These are phyloP conservation scores for Aspergillus texensis DNA, from an alignment of 2,329 filamentous ascomycete species.

Conservation along the genomic window DNA sequence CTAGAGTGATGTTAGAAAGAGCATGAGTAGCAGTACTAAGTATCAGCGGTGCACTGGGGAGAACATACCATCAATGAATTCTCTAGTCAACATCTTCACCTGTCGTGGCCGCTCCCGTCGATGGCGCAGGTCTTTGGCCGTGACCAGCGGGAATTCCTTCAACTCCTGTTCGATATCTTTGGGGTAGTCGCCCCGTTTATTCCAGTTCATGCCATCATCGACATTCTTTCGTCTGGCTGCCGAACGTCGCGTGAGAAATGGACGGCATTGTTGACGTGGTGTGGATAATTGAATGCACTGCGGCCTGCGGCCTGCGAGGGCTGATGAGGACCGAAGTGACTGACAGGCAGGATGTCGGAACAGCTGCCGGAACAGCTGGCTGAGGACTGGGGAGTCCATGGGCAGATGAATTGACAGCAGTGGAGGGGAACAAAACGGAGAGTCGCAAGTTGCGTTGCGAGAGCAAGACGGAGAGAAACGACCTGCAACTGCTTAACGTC, in stretches of 20 bases:
- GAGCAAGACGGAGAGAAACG: constrained; percentile 20
- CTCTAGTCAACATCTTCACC: constrained; percentile 95
- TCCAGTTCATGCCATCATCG: constrained; percentile 74
- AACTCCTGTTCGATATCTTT: constrained; percentile 80
- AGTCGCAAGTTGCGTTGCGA: constrained; percentile 4
- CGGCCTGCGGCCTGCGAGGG: constrained; percentile 24
- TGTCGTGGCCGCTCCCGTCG: constrained; percentile 76
- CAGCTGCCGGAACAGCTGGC: constrained; percentile 80
- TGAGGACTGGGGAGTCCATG: constrained; percentile 83
- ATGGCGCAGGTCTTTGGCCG: constrained; percentile 73
- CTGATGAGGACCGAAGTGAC: constrained; percentile 49
- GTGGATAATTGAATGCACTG: constrained; percentile 24
- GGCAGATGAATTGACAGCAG: constrained; percentile 11
- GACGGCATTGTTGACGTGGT: constrained; percentile 37
- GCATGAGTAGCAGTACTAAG: not conserved
- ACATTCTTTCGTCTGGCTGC: constrained; percentile 41
- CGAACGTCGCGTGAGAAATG: constrained; percentile 37
- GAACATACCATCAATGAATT: constrained; percentile 86
- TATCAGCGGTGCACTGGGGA: not conserved
- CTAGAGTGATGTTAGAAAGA: constrained; percentile 50
- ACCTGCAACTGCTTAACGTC: not conserved
- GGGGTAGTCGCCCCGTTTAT: constrained; percentile 77
- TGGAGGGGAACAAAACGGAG: constrained; percentile 1
- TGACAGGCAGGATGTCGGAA: constrained; percentile 74
- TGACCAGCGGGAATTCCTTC: constrained; percentile 79